These are phyloP conservation scores for Tetradesmus lagerheimii DNA, from an alignment of 139 green algal genomes.

Conservation along the genomic window DNA sequence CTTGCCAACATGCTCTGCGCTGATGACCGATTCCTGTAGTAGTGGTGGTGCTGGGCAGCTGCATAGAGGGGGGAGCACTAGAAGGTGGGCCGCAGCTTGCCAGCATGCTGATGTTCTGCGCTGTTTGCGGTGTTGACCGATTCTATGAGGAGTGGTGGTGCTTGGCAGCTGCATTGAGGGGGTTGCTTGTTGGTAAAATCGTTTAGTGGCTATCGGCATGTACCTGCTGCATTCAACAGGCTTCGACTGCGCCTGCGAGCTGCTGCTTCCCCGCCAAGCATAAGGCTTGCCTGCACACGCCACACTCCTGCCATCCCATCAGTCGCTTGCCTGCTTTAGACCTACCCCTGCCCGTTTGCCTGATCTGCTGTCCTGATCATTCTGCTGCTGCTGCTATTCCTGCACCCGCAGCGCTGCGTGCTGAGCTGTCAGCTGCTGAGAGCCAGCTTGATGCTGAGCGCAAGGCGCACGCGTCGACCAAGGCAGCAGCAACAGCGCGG, in stretches of 20 bases:
- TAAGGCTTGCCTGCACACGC: neutral
- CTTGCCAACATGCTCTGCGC: too few species aligned
- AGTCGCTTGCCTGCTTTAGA: too few species aligned
- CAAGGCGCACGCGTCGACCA: constrained; percentile 45
- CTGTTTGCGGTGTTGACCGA: too few species aligned
- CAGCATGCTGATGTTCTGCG: too few species aligned
- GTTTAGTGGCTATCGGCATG: too few species aligned
- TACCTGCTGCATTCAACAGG: too few species aligned
- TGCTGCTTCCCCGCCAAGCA: too few species aligned
- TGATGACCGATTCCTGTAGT: too few species aligned
- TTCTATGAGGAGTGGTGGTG: too few species aligned
- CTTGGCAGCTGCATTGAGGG: constrained; percentile 52
- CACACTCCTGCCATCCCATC: neutral
- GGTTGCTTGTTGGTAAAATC: too few species aligned
- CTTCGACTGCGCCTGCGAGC: too few species aligned
- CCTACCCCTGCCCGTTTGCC: too few species aligned
- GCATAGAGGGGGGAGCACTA: constrained; percentile 55
- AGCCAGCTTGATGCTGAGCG: constrained; percentile 73
- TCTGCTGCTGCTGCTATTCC: constrained; percentile 15
- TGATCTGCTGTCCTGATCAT: neutral
- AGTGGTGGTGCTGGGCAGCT: constrained; percentile 41
- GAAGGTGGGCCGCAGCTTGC: constrained; percentile 60
- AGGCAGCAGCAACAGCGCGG: constrained; percentile 55
- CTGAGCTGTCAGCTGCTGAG: constrained; percentile 69
- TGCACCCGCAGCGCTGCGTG: constrained; percentile 57